Evolutionary conservation across 1,284 basidiomycete species (phyloP), one percentile per base, ranked within the genome.

Genomic region (Leccinum solheimii): DNA sequence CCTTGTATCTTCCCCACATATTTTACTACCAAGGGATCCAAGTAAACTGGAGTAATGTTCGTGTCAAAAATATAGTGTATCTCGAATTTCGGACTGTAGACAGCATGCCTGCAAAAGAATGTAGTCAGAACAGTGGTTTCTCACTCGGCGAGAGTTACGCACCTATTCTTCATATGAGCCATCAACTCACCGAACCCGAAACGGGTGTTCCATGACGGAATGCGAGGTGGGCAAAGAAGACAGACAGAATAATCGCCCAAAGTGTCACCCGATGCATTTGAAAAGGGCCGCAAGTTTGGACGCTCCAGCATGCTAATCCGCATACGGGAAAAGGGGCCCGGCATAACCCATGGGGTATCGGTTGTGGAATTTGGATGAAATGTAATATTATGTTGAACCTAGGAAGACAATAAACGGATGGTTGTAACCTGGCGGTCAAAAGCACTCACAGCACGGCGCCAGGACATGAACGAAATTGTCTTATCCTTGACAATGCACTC

Each of bases 141-240:
- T 55, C 23, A 32, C 34, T 54, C 43, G 16, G 9, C 50, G 48
- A 5, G 34, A 21, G 23, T 36, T 40, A 69, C 71, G 16, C 11
- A 73, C 70, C 36, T 59, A 16, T 64, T 51, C 40, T 61, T 61
- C 48, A 75, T 63, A 26, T 71, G 70, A 57, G 13, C 23, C n/a
- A 69, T 30, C 48, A 75, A 19, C 54, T 62, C 59, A n/a, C 21
- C 49, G 4, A 52, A 48, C 23, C 73, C 67, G 48, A 68, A 64
- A 7, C 60, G 62, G 11, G 73, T 68, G 27, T 57, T 64, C 70
- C 72, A 75, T 21, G 71, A 73, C 48, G 71, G 71, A 51, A 71
- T 66, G 13, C 68, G 63, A 56, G 70, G 68, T 54, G 71, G 70
- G 45, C 72, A 71, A 40, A 59, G 61, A 32, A 72, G 71, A 52